Evolutionary conservation across 2,329 filamentous ascomycete genomes (phyloP).

Genomic region (Alternaria angustiovoidea): DNA sequence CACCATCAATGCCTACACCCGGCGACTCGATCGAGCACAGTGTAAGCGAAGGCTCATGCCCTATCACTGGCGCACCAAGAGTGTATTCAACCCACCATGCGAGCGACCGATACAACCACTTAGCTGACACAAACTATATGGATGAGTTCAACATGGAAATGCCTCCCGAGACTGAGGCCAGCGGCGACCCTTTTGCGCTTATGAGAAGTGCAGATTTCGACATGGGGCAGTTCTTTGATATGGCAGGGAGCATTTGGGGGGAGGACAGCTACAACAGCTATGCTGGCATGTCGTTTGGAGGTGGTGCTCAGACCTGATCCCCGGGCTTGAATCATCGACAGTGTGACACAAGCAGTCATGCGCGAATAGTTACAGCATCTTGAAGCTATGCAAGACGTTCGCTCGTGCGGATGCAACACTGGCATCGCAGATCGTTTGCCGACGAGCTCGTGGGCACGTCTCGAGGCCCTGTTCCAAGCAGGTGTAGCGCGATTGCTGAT

Average conservation of each 20-base stretch:
- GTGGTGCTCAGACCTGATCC: not conserved
- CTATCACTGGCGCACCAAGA: slow-evolving; percentile 12
- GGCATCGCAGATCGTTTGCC: not conserved
- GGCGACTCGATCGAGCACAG: slow-evolving; percentile 16
- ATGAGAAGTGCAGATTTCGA: slow-evolving; percentile 42
- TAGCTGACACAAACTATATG: slow-evolving; percentile 7
- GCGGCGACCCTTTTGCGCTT: slow-evolving; percentile 30
- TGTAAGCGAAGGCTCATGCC: slow-evolving; percentile 13
- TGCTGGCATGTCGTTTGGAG: slow-evolving; percentile 38
- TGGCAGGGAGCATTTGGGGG: slow-evolving; percentile 39
- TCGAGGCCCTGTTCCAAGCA: slow-evolving; percentile 1
- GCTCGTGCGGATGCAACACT: not conserved
- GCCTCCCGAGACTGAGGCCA: slow-evolving; percentile 2
- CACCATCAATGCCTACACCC: slow-evolving; percentile 4
- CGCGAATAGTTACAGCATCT: not conserved
- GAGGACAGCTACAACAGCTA: slow-evolving; percentile 29
- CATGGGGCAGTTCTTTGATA: slow-evolving; percentile 46
- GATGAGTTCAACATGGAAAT: slow-evolving; percentile 7
- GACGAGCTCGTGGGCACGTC: slow-evolving; percentile 4
- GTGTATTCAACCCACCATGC: slow-evolving; percentile 6
- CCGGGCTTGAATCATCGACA: not conserved
- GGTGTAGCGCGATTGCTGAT: not conserved
- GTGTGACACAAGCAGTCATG: not conserved
- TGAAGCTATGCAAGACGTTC: not conserved
- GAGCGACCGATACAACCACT: not conserved